Base-by-base conservation (phyloP, 331 rosid genomes). In the Quercus phellos region DNA sequence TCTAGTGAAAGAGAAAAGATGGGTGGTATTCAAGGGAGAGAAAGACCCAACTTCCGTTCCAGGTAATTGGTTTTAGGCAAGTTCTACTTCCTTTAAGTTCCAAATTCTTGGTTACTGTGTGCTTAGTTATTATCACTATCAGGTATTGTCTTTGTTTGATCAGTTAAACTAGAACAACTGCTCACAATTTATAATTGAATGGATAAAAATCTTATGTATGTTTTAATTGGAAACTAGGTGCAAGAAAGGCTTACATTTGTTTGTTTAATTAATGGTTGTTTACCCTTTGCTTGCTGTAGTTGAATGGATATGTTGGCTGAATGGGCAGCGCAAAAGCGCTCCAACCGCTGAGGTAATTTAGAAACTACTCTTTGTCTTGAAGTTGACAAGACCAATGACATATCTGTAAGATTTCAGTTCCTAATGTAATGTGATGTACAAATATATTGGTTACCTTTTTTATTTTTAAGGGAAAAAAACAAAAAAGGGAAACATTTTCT, bases 271-370 rank as follows among this genome's bases (percentile, higher is more conserved):
- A 58, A 43, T 76, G 79, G 27, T 66, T 84, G 46, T 51, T 80
- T 76, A 67, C 66, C 75, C 72, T 77, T 84, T 68, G n/a, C 80
- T 80, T 77, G 17, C 82, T 83, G 50, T 83, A 95, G 99, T 95
- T 87, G 99, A 95, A 83, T 95, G 99, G 99, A 93, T 92, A 88
- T 90, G 97, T 84, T 95, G 99, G 99, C 85, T 91, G 71, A 95
- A 95, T 27, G 94, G 99, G 79, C 98, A 95, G 93, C 96, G 99
- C 29, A 95, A 93, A 84, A 89, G 21, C 81, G 92, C 99, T 87
- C 99, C 98, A 77, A 90, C 96, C 1, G 66, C 78, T 14, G 97
- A 95, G 98, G 98, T 92, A 89, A 56, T 73, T 35, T 58, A 19
- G 63, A 77, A 74, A 72, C 51, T 55, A 38, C 55, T 10, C 34